These are phyloP conservation scores for Hyaloscypha variabilis DNA, from an alignment of 495 filamentous ascomycete species.

Conservation along the genomic window DNA sequence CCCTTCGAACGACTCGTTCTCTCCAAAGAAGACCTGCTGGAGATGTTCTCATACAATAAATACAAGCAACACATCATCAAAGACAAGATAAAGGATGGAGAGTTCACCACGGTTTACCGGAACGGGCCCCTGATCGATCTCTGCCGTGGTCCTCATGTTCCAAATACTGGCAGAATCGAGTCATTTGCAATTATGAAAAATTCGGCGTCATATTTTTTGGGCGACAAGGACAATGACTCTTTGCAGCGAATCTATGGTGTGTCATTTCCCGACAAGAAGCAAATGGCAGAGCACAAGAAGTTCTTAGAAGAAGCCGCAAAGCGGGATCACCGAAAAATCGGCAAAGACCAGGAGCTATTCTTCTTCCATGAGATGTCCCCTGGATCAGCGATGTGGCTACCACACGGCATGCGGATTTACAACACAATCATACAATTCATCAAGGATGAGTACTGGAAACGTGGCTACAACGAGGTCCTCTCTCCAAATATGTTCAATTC, in stretches of 20 bases:
- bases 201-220: conserved; percentile 95
- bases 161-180: conserved; percentile 90
- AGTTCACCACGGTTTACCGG: conserved; percentile 90
- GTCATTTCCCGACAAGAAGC: conserved; percentile 96
- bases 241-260: conserved; percentile 95
- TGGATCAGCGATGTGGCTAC: conserved; percentile 92
- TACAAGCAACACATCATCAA: conserved; percentile 97
- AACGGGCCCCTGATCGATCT: conserved; percentile 81
- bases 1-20: conserved; percentile 88
- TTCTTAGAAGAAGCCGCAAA: conserved; percentile 96
- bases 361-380: conserved; percentile 93
- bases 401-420: conserved; percentile 88
- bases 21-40: conserved; percentile 84
- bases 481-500: conserved; percentile 96
- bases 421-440: conserved; percentile 83
- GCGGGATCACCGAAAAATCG: conserved; percentile 89
- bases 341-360: conserved; percentile 93
- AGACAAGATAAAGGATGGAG: conserved; percentile 85
- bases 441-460: conserved; percentile 85
- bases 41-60: conserved; percentile 97
- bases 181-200: conserved; percentile 93
- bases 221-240: conserved; percentile 89
- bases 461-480: conserved; percentile 92
- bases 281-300: conserved; percentile 84
- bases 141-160: conserved; percentile 83